phyloP scores from a whole-genome alignment of 2,329 filamentous ascomycete genomes.

The Byssoonygena ceratinophila region DNA sequence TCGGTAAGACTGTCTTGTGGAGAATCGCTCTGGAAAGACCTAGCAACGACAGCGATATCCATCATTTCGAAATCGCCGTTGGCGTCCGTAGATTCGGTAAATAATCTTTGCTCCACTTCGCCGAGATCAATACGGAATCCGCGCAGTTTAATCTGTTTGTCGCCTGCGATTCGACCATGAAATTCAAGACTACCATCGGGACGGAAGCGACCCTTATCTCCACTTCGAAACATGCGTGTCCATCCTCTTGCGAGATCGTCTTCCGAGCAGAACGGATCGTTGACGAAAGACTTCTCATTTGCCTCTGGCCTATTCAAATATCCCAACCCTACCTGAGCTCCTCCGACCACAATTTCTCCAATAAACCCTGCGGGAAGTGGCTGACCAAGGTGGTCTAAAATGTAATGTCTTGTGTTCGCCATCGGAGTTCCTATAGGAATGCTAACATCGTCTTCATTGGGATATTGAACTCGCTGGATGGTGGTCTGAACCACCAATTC shows the following conservation, averaged over 20 bases:
- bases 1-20: constrained; percentile 8
- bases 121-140: constrained; percentile 33
- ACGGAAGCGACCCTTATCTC: constrained; percentile 19
- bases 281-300: constrained; percentile 13
- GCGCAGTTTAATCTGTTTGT: constrained; percentile 19
- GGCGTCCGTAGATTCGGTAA: constrained; percentile 9
- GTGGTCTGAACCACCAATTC: constrained; percentile 17
- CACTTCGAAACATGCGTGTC: constrained; percentile 19
- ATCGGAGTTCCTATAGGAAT: constrained; percentile 22
- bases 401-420: constrained; percentile 29
- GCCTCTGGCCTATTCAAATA: constrained; percentile 14
- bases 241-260: constrained; percentile 2
- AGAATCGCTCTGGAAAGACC: background rate
- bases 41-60: background rate
- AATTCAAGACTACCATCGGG: constrained; percentile 19
- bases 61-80: background rate
- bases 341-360: constrained; percentile 35
- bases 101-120: constrained; percentile 28
- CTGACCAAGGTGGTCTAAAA: constrained; percentile 32
- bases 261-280: constrained; percentile 10
- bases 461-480: background rate
- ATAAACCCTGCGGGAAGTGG: constrained; percentile 31
- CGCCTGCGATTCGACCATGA: constrained; percentile 19
- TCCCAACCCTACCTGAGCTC: constrained; percentile 18
- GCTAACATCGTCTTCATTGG: constrained; percentile 35